phyloP scores from a whole-genome alignment of 179 eudicot species.

The Gypsophila paniculata region DNA sequence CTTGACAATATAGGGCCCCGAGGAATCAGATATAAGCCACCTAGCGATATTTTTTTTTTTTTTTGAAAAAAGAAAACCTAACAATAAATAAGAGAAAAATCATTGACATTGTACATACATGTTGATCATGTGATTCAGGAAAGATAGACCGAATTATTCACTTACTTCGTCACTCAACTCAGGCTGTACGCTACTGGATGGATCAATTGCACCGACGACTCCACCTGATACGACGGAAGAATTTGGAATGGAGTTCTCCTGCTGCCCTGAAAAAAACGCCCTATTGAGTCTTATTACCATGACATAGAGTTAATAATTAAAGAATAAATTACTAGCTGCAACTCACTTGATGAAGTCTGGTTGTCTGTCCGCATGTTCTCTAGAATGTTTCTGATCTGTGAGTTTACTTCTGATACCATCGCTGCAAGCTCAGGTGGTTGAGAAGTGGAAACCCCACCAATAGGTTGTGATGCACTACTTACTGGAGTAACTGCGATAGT shows the following conservation, averaged over 20 bases:
- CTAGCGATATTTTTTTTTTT: too few relatives aligned
- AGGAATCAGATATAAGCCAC: not conserved
- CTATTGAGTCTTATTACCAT: slow-evolving; percentile 14
- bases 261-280: slow-evolving; percentile 32
- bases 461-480: slow-evolving; percentile 40
- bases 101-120: slow-evolving; percentile 29
- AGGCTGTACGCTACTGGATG: slow-evolving; percentile 15
- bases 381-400: slow-evolving; percentile 43
- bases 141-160: slow-evolving; percentile 18
- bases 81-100: slow-evolving; percentile 10
- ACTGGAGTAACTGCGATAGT: slow-evolving; percentile 37
- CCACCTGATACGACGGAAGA: slow-evolving; percentile 32
- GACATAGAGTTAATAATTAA: not conserved
- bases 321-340: not conserved
- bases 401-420: slow-evolving; percentile 42
- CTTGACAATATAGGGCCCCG: not conserved
- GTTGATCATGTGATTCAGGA: slow-evolving; percentile 28
- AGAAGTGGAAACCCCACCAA: slow-evolving; percentile 35
- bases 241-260: slow-evolving; percentile 40
- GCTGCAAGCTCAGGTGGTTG: slow-evolving; percentile 39
- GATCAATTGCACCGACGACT: slow-evolving; percentile 26
- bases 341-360: slow-evolving; percentile 45
- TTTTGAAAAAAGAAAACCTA: too few relatives aligned
- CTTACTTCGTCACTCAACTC: slow-evolving; percentile 30
- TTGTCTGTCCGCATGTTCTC: slow-evolving; percentile 36